Percentiles rank a stretch among this genome's conserved stretches.
Conservation (phyloP, 78 protist genomes). For the Dictyostelium capitatum region DNA sequence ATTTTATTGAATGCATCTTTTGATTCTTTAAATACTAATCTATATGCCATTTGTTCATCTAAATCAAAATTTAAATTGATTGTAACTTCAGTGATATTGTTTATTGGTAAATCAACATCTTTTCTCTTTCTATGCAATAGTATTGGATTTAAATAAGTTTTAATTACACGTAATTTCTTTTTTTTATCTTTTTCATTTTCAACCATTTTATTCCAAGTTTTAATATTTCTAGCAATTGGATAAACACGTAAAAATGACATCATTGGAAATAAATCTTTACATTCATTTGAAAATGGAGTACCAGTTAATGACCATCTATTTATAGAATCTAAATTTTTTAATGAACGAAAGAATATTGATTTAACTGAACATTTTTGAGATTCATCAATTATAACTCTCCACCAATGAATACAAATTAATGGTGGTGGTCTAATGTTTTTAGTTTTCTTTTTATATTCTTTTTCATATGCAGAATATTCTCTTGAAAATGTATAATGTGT, state of each 20-base stretch:
- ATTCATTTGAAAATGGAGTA: constrained; percentile 88
- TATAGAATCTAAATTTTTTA: neutral
- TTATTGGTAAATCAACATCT: neutral
- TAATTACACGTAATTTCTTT: neutral
- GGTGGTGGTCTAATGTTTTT: neutral
- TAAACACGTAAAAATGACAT: constrained; percentile 41
- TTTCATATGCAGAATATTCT: constrained; percentile 9
- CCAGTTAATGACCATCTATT: constrained; percentile 90
- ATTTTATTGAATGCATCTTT: neutral
- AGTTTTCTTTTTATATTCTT: neutral
- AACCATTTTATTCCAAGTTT: constrained; percentile 2
- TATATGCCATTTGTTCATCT: neutral
- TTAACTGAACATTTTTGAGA: constrained; percentile 28
- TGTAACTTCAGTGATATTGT: neutral
- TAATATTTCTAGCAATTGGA: constrained; percentile 31
- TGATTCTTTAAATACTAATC: constrained; percentile 10
- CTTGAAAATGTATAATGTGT: constrained; percentile 15
- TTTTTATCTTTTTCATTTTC: neutral
- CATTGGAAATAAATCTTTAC: constrained; percentile 83
- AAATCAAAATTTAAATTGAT: constrained; percentile 12
- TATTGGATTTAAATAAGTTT: constrained; percentile 48
- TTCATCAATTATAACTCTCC: constrained; percentile 73
- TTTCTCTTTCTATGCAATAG: constrained; percentile 23
- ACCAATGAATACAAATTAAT: constrained; percentile 41
- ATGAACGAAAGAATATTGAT: constrained; percentile 22